Evolutionary conservation across 1,284 basidiomycete species (phyloP).

Genomic region (Rhodotorula sp.): DNA sequence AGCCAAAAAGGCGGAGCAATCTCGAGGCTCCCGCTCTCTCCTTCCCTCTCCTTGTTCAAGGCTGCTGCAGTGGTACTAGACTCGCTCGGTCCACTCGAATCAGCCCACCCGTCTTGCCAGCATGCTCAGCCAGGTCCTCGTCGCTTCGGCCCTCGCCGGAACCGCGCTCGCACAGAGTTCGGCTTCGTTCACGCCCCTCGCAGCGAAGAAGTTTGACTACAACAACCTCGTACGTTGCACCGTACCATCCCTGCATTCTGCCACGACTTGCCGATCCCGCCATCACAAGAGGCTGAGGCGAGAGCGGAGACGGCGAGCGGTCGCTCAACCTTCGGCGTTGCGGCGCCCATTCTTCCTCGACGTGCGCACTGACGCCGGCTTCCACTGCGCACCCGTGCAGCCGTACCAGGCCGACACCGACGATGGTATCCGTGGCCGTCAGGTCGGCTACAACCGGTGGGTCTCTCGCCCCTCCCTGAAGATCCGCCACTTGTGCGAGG

Average conservation of each 20-base stretch:
- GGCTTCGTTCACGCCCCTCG: slow-evolving; percentile 30
- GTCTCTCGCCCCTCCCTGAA: neutral
- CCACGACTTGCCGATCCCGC: too few species aligned
- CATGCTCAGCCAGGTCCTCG: slow-evolving; percentile 20
- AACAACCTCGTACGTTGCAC: slow-evolving; percentile 23
- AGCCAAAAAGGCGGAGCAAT: too few species aligned
- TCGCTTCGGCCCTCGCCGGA: slow-evolving; percentile 24
- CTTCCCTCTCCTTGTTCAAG: too few species aligned
- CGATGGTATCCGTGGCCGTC: slow-evolving; percentile 25
- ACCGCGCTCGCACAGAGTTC: slow-evolving; percentile 21
- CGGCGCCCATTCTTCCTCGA: too few species aligned
- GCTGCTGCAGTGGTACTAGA: too few species aligned
- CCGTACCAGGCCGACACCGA: slow-evolving; percentile 34
- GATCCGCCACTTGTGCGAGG: neutral
- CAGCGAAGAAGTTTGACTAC: slow-evolving; percentile 39
- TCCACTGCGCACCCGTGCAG: neutral
- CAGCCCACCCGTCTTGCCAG: neutral
- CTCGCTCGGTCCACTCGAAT: too few species aligned
- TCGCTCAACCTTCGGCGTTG: too few species aligned
- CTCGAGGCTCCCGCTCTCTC: too few species aligned
- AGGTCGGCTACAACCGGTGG: slow-evolving; percentile 32
- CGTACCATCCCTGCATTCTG: neutral
- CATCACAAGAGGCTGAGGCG: neutral
- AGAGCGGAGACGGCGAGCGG: too few species aligned
- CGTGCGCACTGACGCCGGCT: neutral